Base-by-base conservation (phyloP, 2,329 filamentous ascomycete genomes). In the Aspergillus sclerotialis region DNA sequence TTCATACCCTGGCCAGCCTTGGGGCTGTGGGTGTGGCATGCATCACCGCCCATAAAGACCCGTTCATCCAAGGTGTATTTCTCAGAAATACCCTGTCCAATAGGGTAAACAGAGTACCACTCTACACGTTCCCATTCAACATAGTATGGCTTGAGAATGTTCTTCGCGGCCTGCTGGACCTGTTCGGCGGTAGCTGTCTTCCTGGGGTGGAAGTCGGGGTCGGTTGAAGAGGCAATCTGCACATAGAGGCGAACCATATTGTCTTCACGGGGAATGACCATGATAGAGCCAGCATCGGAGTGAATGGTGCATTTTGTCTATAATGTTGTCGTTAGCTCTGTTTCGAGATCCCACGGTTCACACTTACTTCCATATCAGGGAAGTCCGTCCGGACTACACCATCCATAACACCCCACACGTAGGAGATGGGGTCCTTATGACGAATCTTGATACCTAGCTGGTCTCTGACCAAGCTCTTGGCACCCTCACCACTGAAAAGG, bases 401-500 rank as follows among this genome's bases (percentile, higher is more conserved):
- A 45, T 80, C 76, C 75, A 80, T 80, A 14, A 80, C 76, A 52
- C 76, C 76, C 76, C 76, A 80, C 2, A 80, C 76, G 48, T 79
- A 69, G 10, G 72, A 68, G 46, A 79, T 79, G 8, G 75, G 75
- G 46, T 80, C 75, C 55, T 78, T 78, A 60, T 79, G 73, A 28
- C 62, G 67, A 38, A 80, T 74, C 42, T 76, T 78, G 44, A 94
- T 76, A 5, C 75, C 75, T 33, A 94, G 58, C 50, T 77, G 66
- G 36, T 78, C 69, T 37, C 76, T 62, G 5, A 80, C 67, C 45
- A 77, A 78, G 51, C 73, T 78, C 43, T 70, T 68, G 15, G 76
- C 75, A 29, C 76, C 76, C 56, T 80, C 76, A 24, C 74, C 76
- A 49, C 73, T 76, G 58, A 79, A 80, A 9, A 80, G 59, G 40